Evolutionary conservation across 2,329 filamentous ascomycete species (phyloP).

Genomic region (Fusarium torulosum): DNA sequence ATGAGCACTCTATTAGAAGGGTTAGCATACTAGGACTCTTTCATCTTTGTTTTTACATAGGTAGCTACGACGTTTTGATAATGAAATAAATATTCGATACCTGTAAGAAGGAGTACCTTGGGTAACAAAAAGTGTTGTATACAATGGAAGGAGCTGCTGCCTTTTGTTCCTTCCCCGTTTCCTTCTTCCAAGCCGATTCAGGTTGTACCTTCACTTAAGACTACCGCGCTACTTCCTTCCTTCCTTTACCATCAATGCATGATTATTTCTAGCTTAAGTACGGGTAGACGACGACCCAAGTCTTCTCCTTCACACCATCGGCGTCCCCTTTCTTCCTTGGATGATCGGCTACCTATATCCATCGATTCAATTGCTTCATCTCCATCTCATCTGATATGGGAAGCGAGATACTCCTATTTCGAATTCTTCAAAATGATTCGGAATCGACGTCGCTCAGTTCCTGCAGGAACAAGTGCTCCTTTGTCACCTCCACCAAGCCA

Average conservation of each 20-base stretch:
- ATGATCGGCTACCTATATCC: background rate
- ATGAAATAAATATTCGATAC: background rate
- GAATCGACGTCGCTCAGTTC: constrained; percentile 35
- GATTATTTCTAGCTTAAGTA: background rate
- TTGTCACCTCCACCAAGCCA: constrained; percentile 15
- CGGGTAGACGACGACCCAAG: background rate
- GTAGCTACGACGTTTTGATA: background rate
- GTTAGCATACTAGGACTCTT: background rate
- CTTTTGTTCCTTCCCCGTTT: background rate
- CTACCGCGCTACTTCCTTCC: background rate
- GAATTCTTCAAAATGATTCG: constrained; percentile 17
- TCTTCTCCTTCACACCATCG: background rate
- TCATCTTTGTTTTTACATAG: background rate
- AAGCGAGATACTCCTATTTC: background rate
- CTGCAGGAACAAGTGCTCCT: constrained; percentile 6
- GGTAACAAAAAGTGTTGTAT: background rate
- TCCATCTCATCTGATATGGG: background rate
- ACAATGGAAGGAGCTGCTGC: background rate
- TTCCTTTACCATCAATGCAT: background rate
- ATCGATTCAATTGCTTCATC: background rate
- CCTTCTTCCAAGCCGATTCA: background rate
- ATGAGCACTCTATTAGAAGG: background rate
- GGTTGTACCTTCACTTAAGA: background rate
- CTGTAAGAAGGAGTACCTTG: background rate
- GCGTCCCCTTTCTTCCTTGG: background rate